A percentile compares a stretch with the other conserved stretches of the same genome.
Conservation (phyloP, 1,139 yeast species). For the Hyphopichia khmerensis region DNA sequence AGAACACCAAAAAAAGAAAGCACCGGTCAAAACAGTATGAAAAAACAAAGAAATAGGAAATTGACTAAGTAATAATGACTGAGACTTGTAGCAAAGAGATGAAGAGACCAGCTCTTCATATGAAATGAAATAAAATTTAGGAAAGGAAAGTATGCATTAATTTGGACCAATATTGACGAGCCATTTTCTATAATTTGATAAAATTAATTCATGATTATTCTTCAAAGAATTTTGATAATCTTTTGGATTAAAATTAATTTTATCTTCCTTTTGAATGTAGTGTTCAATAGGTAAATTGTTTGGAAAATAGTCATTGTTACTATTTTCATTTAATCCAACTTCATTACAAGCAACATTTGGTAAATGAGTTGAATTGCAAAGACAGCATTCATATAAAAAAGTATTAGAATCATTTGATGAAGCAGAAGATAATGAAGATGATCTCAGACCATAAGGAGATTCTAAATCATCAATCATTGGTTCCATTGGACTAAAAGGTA, state of each 20-base stretch:
- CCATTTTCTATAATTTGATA: slow-evolving; percentile 30
- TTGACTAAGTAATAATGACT: neutral
- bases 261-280: neutral
- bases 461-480: slow-evolving; percentile 2
- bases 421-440: slow-evolving; percentile 11
- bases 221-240: slow-evolving; percentile 5
- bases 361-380: slow-evolving; percentile 9
- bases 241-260: neutral
- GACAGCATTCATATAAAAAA: slow-evolving; percentile 12
- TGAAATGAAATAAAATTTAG: neutral
- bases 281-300: neutral
- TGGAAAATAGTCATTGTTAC: neutral
- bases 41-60: no score
- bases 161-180: slow-evolving; percentile 17
- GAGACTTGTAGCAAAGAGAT: neutral
- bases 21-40: no score
- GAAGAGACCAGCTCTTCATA: neutral
- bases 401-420: slow-evolving; percentile 1
- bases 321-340: slow-evolving; percentile 1
- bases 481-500: slow-evolving; percentile 1
- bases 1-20: no score
- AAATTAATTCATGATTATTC: slow-evolving; percentile 18
- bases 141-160: neutral
- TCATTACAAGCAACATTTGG: slow-evolving; percentile 9
- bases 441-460: neutral